Conservation (phyloP, 2,329 filamentous ascomycete genomes). For the Ceratocystis smalleyi region DNA sequence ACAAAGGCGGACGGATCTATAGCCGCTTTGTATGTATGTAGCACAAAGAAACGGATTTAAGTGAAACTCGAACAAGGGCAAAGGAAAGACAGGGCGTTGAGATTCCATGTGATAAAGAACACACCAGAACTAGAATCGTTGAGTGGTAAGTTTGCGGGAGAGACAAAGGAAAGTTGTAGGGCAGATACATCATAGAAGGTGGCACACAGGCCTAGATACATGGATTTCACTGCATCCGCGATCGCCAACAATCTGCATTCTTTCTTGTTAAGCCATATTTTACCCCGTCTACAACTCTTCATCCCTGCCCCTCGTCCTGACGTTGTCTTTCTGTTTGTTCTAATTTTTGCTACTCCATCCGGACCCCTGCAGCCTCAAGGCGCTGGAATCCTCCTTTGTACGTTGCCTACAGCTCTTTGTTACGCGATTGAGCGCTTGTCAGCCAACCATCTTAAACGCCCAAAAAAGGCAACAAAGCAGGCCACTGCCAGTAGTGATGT, state of each 20-base stretch:
- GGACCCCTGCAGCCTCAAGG: neutral
- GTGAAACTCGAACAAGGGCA: conserved; percentile 1
- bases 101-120: neutral
- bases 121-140: neutral
- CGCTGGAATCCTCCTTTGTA: neutral
- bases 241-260: neutral
- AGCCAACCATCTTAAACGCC: conserved; percentile 12
- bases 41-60: neutral
- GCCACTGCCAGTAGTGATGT: neutral
- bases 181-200: neutral
- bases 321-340: neutral
- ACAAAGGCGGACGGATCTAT: neutral
- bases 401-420: neutral
- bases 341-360: neutral
- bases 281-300: neutral
- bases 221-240: neutral
- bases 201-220: neutral
- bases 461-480: neutral
- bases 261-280: neutral
- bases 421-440: conserved; percentile 5
- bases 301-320: neutral
- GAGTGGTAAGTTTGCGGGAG: neutral
- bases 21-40: neutral
- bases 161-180: neutral
- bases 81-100: neutral